Evolutionary conservation across 2,329 filamentous ascomycete genomes (phyloP).

Genomic region (Paecilomyces dactylethromorphus): DNA sequence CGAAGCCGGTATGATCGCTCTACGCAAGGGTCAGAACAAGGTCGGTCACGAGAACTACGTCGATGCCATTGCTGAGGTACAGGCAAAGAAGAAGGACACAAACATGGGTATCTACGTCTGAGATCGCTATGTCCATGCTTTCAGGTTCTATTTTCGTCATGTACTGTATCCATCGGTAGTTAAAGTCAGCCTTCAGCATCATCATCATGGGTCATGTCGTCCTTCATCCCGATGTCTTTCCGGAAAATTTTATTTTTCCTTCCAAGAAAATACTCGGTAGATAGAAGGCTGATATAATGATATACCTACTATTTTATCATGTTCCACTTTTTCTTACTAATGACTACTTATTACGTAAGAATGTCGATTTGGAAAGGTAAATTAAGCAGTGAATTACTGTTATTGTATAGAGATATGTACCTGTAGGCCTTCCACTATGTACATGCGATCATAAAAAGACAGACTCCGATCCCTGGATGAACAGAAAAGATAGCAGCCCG

Average conservation of each 20-base stretch:
- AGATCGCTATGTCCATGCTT: slow-evolving; percentile 1
- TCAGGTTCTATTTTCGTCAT: slow-evolving; percentile 2
- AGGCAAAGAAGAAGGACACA: slow-evolving; percentile 78
- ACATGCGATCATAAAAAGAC: neutral
- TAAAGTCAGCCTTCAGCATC: neutral
- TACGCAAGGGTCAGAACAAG: slow-evolving; percentile 90
- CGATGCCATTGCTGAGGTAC: slow-evolving; percentile 94
- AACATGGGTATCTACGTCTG: slow-evolving; percentile 41
- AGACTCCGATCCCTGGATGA: neutral
- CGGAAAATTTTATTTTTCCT: neutral
- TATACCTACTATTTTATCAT: neutral
- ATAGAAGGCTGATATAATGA: neutral
- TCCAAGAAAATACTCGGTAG: neutral
- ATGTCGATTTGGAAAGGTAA: neutral
- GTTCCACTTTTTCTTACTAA: neutral
- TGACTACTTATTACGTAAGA: neutral
- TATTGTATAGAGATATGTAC: neutral
- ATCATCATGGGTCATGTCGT: neutral
- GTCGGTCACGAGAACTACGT: slow-evolving; percentile 98
- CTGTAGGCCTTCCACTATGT: neutral
- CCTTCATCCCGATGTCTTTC: neutral
- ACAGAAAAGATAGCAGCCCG: neutral
- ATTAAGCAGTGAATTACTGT: neutral
- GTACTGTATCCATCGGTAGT: slow-evolving; percentile 8
- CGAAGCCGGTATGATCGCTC: slow-evolving; percentile 97